Evolutionary conservation across 257 asterid genomes (phyloP).

Genomic region (Anisodus acutangulus): DNA sequence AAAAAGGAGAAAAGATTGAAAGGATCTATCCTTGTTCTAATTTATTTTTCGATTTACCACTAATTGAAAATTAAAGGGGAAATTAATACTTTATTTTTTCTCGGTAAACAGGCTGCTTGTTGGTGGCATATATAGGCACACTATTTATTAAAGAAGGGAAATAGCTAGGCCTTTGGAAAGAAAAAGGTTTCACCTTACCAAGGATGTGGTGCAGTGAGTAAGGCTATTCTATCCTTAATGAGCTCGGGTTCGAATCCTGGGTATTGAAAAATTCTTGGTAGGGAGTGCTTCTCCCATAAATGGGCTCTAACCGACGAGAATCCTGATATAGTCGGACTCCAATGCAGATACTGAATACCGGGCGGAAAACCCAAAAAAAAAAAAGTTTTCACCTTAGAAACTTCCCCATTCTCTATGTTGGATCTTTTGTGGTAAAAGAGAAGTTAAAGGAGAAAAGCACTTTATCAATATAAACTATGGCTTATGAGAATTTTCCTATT

Average conservation of each 20-base stretch:
- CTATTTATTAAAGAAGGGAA: not conserved
- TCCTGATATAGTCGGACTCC: too few relatives aligned
- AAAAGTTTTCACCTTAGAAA: not conserved
- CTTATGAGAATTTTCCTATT: not conserved
- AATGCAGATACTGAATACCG: too few relatives aligned
- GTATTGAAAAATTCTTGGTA: too few relatives aligned
- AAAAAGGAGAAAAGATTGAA: not conserved
- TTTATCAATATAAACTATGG: not conserved
- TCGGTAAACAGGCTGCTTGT: not conserved
- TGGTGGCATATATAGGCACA: not conserved
- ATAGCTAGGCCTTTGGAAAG: too few relatives aligned
- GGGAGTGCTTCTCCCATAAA: too few relatives aligned
- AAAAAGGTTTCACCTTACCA: too few relatives aligned
- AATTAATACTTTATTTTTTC: not conserved
- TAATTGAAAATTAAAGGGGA: not conserved
- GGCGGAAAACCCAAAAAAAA: too few relatives aligned
- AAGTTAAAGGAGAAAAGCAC: not conserved
- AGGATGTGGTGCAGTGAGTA: too few relatives aligned
- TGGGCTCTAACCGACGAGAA: too few relatives aligned
- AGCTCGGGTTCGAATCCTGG: too few relatives aligned
- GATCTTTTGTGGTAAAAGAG: not conserved
- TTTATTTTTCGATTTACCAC: not conserved
- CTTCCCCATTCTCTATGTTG: not conserved
- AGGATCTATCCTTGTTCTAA: not conserved
- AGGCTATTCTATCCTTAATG: too few relatives aligned